Percentiles rank a stretch among this genome's conserved stretches.
Evolutionary conservation across 2,329 filamentous ascomycete species (phyloP).

Genomic region (Daldinia sp.): DNA sequence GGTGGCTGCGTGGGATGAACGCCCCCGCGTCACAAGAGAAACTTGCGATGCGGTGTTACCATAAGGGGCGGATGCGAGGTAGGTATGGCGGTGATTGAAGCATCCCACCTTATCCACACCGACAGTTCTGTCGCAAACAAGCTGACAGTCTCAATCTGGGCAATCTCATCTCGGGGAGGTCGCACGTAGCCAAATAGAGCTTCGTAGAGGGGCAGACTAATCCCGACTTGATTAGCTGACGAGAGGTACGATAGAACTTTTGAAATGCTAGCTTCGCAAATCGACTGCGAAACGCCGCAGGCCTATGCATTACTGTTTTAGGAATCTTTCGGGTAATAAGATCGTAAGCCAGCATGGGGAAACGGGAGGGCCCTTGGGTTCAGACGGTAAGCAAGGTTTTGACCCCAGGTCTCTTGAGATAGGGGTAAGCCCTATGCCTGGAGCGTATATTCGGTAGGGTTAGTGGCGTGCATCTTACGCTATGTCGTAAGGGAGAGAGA

Average conservation of each 20-base stretch:
- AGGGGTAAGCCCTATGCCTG: constrained; percentile 39
- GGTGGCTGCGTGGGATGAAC: constrained; percentile 3
- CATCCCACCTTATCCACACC: constrained; percentile 38
- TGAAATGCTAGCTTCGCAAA: constrained; percentile 19
- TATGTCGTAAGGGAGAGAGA: constrained; percentile 22
- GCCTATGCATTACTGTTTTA: not conserved
- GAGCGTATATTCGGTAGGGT: constrained; percentile 27
- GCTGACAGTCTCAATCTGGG: constrained; percentile 26
- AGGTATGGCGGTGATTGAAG: constrained; percentile 24
- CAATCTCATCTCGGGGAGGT: constrained; percentile 37
- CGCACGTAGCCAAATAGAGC: constrained; percentile 19
- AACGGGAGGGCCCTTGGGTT: constrained; percentile 35
- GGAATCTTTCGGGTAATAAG: constrained; percentile 16
- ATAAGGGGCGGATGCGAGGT: constrained; percentile 4
- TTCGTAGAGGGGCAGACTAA: constrained; percentile 24
- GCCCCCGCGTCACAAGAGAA: constrained; percentile 6
- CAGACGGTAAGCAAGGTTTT: constrained; percentile 38
- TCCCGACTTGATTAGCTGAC: constrained; percentile 26
- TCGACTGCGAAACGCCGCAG: constrained; percentile 11
- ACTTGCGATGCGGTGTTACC: constrained; percentile 19
- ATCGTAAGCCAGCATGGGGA: constrained; percentile 31
- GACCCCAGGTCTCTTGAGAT: constrained; percentile 37
- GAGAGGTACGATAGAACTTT: constrained; percentile 1
- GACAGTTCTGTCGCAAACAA: constrained; percentile 30
- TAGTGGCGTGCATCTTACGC: constrained; percentile 35